Evolutionary conservation across 495 filamentous ascomycete genomes (phyloP).

Genomic region (Clohesyomyces aquaticus): DNA sequence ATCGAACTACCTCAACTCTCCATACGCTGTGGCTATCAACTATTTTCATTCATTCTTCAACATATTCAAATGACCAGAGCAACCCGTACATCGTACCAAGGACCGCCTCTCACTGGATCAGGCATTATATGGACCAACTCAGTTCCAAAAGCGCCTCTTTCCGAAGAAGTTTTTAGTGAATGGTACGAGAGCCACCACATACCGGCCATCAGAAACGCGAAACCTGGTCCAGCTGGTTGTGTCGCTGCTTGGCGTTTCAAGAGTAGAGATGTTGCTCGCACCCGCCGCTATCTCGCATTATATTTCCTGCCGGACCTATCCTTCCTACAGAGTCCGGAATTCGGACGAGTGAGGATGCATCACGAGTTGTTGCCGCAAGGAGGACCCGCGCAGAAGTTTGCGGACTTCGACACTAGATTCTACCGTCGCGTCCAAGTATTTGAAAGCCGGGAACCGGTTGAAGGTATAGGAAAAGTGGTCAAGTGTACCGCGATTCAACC

Average conservation of each 20-base stretch:
- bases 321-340: slow-evolving; percentile 37
- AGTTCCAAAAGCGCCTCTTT: slow-evolving; percentile 31
- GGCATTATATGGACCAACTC: slow-evolving; percentile 40
- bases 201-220: slow-evolving; percentile 34
- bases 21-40: not conserved
- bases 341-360: slow-evolving; percentile 29
- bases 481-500: slow-evolving; percentile 35
- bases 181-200: slow-evolving; percentile 43
- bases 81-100: slow-evolving; percentile 19
- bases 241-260: slow-evolving; percentile 36
- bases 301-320: slow-evolving; percentile 35
- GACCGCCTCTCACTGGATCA: slow-evolving; percentile 24
- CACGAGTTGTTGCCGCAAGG: slow-evolving; percentile 31
- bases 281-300: slow-evolving; percentile 38
- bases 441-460: slow-evolving; percentile 15
- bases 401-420: slow-evolving; percentile 40
- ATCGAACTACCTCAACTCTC: no score
- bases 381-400: slow-evolving; percentile 31
- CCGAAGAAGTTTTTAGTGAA: slow-evolving; percentile 22
- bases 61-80: slow-evolving; percentile 6
- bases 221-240: slow-evolving; percentile 23
- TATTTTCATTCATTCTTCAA: not conserved
- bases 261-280: slow-evolving; percentile 12
- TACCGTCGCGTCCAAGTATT: slow-evolving; percentile 33
- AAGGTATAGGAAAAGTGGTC: slow-evolving; percentile 30